Conservation (phyloP, 2,329 filamentous ascomycete species). For the Curvularia hawaiiensis region DNA sequence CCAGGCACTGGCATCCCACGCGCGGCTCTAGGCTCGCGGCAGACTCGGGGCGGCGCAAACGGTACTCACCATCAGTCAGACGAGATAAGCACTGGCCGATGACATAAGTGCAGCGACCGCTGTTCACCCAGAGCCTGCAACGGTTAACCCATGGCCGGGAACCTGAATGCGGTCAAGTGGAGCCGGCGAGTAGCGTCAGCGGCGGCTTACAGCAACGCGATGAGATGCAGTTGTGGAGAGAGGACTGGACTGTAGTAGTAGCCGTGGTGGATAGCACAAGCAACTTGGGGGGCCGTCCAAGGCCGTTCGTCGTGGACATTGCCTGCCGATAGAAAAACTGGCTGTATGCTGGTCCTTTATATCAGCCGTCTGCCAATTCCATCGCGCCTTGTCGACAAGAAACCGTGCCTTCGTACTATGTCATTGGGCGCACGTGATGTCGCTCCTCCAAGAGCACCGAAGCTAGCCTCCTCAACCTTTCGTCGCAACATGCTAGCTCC, state of each 20-base stretch:
- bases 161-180: conserved; percentile 13
- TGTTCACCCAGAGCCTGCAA: conserved; percentile 9
- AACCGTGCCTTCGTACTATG: conserved; percentile 10
- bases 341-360: too few relatives aligned
- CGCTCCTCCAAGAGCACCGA: conserved; percentile 7
- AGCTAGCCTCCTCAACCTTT: conserved; percentile 15
- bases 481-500: conserved; percentile 9
- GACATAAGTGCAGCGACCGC: conserved; percentile 19
- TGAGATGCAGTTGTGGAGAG: conserved; percentile 12
- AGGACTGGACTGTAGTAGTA: background rate
- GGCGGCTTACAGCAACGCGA: conserved; percentile 18
- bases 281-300: background rate
- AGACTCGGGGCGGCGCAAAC: conserved; percentile 2
- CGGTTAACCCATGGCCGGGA: conserved; percentile 17
- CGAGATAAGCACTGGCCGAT: conserved; percentile 27
- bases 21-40: conserved; percentile 13
- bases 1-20: conserved; percentile 6
- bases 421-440: conserved; percentile 17
- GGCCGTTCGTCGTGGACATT: background rate
- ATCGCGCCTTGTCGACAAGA: background rate
- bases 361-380: too few relatives aligned
- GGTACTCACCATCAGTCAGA: conserved; percentile 12
- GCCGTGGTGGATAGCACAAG: background rate
- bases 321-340: background rate
- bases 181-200: conserved; percentile 27